These are phyloP conservation scores for Mortierella sp. DNA, from an alignment of 371 early-diverging fungal genomes.

Conservation along the genomic window DNA sequence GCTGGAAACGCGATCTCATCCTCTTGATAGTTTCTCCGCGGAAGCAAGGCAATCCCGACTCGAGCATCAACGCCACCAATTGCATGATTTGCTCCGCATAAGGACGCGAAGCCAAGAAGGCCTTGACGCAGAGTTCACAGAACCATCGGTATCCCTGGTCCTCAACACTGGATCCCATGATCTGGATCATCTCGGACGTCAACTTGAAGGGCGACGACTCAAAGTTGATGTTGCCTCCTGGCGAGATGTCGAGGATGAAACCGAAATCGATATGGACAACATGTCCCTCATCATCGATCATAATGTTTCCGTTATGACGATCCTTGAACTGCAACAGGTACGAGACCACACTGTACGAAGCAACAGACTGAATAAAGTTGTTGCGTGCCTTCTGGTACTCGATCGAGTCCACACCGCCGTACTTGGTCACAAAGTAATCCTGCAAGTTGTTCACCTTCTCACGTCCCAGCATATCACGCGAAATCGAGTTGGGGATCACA, in stretches of 20 bases:
- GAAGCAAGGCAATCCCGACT: slow-evolving; percentile 98
- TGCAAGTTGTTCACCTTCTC: slow-evolving; percentile 97
- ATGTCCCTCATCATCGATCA: slow-evolving; percentile 98
- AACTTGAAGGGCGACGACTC: slow-evolving; percentile 98
- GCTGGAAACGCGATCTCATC: slow-evolving; percentile 90
- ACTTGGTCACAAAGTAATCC: slow-evolving; percentile 95
- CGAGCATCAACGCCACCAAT: slow-evolving; percentile 92
- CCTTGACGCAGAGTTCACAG: slow-evolving; percentile 92
- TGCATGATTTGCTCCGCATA: slow-evolving; percentile 94
- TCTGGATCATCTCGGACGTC: slow-evolving; percentile 97
- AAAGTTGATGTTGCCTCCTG: slow-evolving; percentile 95
- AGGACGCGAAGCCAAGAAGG: slow-evolving; percentile 88
- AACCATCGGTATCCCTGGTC: slow-evolving; percentile 90
- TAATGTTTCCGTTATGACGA: slow-evolving; percentile 99
- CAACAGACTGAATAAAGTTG: slow-evolving; percentile 96
- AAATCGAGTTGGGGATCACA: slow-evolving; percentile 98
- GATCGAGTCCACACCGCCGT: slow-evolving; percentile 91
- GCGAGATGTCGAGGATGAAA: slow-evolving; percentile 98
- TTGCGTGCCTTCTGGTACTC: slow-evolving; percentile 92
- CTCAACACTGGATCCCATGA: slow-evolving; percentile 92
- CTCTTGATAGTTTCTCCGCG: slow-evolving; percentile 90
- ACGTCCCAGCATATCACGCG: slow-evolving; percentile 98
- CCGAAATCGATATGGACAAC: slow-evolving; percentile 99
- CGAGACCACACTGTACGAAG: slow-evolving; percentile 97
- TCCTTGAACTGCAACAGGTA: slow-evolving; percentile 98